Evolutionary conservation across 2,329 filamentous ascomycete genomes (phyloP).

Genomic region (Talaromyces sp.): DNA sequence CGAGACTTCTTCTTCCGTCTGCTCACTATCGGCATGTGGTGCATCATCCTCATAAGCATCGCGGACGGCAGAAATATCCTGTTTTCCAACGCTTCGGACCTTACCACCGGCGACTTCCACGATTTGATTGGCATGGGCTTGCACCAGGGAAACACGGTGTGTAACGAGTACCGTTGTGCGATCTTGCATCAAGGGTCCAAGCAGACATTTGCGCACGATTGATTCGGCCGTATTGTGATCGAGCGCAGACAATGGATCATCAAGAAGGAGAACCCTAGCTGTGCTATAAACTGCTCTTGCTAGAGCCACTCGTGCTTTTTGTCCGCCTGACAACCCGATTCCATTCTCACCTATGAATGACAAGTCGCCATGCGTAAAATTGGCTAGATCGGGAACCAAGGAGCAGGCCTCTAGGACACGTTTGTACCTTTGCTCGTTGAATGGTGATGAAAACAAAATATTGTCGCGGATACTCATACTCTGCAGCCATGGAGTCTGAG

Average conservation of each 20-base stretch:
- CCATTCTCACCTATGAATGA: constrained; percentile 61
- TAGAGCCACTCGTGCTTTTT: constrained; percentile 59
- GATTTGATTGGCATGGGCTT: constrained; percentile 67
- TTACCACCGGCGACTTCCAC: constrained; percentile 64
- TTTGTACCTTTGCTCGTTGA: constrained; percentile 66
- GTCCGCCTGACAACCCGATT: constrained; percentile 58
- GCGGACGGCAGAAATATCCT: constrained; percentile 44
- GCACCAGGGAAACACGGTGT: constrained; percentile 67
- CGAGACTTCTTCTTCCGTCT: constrained; percentile 42
- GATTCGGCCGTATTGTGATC: constrained; percentile 63
- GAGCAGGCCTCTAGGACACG: constrained; percentile 65
- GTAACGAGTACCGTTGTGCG: constrained; percentile 60
- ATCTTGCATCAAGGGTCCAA: constrained; percentile 51
- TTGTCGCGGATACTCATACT: constrained; percentile 68
- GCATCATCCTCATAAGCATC: constrained; percentile 32
- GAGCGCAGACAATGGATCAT: constrained; percentile 58
- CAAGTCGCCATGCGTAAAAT: constrained; percentile 62
- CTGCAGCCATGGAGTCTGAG: constrained; percentile 64
- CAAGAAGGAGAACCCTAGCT: constrained; percentile 53
- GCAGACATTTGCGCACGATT: constrained; percentile 57
- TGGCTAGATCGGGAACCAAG: constrained; percentile 57
- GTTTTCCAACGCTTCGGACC: constrained; percentile 49
- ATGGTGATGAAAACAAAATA: constrained; percentile 61
- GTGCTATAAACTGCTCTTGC: constrained; percentile 58
- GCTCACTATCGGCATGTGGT: constrained; percentile 21